phyloP scores from a whole-genome alignment of 2,329 filamentous ascomycete species.

The Xylaria sp. region DNA sequence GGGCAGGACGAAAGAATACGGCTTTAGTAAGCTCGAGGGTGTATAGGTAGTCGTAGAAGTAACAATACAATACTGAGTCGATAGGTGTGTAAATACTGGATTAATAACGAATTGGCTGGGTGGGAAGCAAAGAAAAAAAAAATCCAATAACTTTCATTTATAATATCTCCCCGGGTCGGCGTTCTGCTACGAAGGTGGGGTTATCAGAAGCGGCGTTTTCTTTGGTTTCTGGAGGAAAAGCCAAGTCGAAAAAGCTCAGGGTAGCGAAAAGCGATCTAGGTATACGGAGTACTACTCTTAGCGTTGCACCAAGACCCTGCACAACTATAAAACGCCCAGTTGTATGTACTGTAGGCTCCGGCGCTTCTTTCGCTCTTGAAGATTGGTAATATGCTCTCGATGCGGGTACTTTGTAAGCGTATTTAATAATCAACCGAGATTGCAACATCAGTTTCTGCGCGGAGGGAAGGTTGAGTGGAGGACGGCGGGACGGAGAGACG shows the following conservation, averaged over 20 bases:
- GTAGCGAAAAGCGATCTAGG: slow-evolving; percentile 18
- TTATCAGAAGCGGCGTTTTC: slow-evolving; percentile 14
- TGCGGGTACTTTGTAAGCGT: slow-evolving; percentile 36
- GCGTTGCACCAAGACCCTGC: slow-evolving; percentile 2
- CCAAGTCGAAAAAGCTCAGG: slow-evolving; percentile 1
- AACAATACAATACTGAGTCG: neutral
- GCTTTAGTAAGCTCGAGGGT: neutral
- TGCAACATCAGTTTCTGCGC: slow-evolving; percentile 32
- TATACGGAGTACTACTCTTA: too few relatives aligned
- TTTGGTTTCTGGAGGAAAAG: neutral
- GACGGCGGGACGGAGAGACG: neutral
- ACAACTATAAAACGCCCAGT: too few relatives aligned
- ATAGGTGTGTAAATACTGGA: neutral
- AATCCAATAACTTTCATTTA: neutral
- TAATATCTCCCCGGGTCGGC: slow-evolving; percentile 27
- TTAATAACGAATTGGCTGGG: slow-evolving; percentile 26
- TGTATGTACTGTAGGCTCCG: too few relatives aligned
- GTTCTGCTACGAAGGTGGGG: slow-evolving; percentile 30
- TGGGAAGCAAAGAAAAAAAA: slow-evolving; percentile 18
- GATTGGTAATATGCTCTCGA: slow-evolving; percentile 33
- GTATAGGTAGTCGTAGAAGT: neutral
- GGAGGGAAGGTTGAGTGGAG: neutral
- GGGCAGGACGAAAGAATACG: neutral
- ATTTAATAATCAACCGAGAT: slow-evolving; percentile 37
- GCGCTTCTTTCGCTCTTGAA: neutral